These are phyloP conservation scores for Metschnikowia picachoensis DNA, from an alignment of 805 yeast species.

Conservation along the genomic window DNA sequence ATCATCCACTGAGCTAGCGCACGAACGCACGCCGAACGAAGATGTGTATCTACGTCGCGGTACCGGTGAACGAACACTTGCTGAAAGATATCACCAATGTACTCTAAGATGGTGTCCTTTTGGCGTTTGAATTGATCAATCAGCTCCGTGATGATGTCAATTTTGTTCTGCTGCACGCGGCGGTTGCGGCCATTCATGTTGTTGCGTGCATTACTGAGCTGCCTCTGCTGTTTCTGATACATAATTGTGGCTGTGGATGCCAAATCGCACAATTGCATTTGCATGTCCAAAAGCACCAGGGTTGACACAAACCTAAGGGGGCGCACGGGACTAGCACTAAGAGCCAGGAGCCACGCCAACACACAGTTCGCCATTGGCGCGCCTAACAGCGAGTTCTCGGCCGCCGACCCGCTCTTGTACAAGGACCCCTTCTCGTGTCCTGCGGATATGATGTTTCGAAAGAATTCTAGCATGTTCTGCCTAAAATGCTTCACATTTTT, in stretches of 20 bases:
- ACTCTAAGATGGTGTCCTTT: slow-evolving; percentile 49
- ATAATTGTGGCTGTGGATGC: slow-evolving; percentile 33
- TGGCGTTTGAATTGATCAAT: slow-evolving; percentile 39
- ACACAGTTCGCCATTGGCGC: slow-evolving; percentile 51
- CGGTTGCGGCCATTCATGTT: slow-evolving; percentile 27
- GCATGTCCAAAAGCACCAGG: slow-evolving; percentile 52
- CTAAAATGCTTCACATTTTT: slow-evolving; percentile 44
- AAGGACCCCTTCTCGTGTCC: slow-evolving; percentile 63
- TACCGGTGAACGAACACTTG: slow-evolving; percentile 71
- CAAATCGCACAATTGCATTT: slow-evolving; percentile 55
- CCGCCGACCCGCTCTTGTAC: slow-evolving; percentile 29
- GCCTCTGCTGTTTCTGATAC: slow-evolving; percentile 44
- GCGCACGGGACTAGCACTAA: slow-evolving; percentile 66
- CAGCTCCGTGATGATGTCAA: slow-evolving; percentile 44
- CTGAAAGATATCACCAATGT: slow-evolving; percentile 61
- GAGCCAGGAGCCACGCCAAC: slow-evolving; percentile 70
- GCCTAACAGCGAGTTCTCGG: slow-evolving; percentile 20
- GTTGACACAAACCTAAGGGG: slow-evolving; percentile 71
- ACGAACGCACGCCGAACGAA: slow-evolving; percentile 65
- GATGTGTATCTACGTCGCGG: slow-evolving; percentile 70
- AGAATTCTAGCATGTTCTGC: slow-evolving; percentile 51
- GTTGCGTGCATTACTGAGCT: slow-evolving; percentile 30
- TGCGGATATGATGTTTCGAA: slow-evolving; percentile 45
- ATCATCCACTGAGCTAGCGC: slow-evolving; percentile 70
- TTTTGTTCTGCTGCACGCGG: slow-evolving; percentile 36